Base-by-base conservation (phyloP, 805 yeast species). In the Candida tallmaniae region DNA sequence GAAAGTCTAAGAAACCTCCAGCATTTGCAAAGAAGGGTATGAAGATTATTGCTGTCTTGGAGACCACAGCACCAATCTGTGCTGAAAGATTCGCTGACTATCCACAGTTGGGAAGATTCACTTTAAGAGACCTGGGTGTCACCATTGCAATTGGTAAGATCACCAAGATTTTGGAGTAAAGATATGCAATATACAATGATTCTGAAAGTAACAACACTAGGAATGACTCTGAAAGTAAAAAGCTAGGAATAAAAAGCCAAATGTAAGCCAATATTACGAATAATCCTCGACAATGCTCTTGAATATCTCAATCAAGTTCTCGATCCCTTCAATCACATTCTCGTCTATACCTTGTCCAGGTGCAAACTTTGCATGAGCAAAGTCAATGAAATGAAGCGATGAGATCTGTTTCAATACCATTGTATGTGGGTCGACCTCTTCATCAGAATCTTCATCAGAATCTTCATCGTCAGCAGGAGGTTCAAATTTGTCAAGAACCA, bases 61-160 rank as follows among this genome's bases (percentile, higher is more conserved):
- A 89, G 67, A 71, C 88, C 12, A 70, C 78, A 29, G 88, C 79
- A 49, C 90, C 96, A 16, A 85, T 93, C 24, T 93, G 97, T 70
- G 81, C 90, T 34, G 99, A 93, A 69, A 81, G 94, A 29, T 93
- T 83, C 60, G 80, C 73, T 48, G 94, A 86, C 56, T 86, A 89
- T 58, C 97, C 90, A 48, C 97, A 93, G 67, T 75, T 93, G 53
- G 99, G 98, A 59, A 81, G 99, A 67, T 93, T 93, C 64, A 93
- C 98, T 19, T 76, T 93, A 61, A 88, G 99, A 75, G 98, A 93
- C 66, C 97, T 93, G 70, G 98, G 97, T 58, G 80, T 80, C 44
- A 93, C 98, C 35, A 89, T 93, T 65, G 99, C 98, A 46, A 93
- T 93, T 62, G 99, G 99, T 67, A 89, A 90, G 67, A 87, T 93